Evolutionary conservation across 2,329 filamentous ascomycete genomes (phyloP).

Genomic region (Stemphylium beticola): DNA sequence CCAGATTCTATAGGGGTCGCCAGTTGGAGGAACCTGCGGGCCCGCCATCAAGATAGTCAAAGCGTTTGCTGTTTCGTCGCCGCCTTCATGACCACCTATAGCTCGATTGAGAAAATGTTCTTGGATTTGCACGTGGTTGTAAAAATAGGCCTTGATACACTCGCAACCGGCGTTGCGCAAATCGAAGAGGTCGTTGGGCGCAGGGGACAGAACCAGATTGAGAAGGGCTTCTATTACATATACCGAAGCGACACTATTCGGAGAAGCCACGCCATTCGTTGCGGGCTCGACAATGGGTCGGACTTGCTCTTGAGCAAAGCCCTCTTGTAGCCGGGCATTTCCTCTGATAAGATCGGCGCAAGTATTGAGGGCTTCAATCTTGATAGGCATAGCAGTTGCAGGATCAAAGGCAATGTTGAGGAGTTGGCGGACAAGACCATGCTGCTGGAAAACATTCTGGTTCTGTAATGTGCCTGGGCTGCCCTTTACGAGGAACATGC

Average conservation of each 20-base stretch:
- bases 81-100: slow-evolving; percentile 82
- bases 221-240: slow-evolving; percentile 95
- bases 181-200: slow-evolving; percentile 73
- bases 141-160: slow-evolving; percentile 92
- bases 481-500: slow-evolving; percentile 83
- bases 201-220: slow-evolving; percentile 76
- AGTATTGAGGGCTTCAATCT: slow-evolving; percentile 82
- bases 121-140: slow-evolving; percentile 78
- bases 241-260: slow-evolving; percentile 65
- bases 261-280: slow-evolving; percentile 50
- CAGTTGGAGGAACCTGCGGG: slow-evolving; percentile 63
- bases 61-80: slow-evolving; percentile 86
- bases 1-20: slow-evolving; percentile 87
- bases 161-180: slow-evolving; percentile 84
- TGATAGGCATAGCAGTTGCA: slow-evolving; percentile 75
- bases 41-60: slow-evolving; percentile 80
- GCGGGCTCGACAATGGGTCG: slow-evolving; percentile 60
- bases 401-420: slow-evolving; percentile 82
- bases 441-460: slow-evolving; percentile 83
- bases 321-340: slow-evolving; percentile 81
- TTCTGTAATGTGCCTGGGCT: slow-evolving; percentile 81
- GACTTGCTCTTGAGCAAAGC: slow-evolving; percentile 86
- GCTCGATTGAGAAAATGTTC: slow-evolving; percentile 86
- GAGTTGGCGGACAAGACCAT: slow-evolving; percentile 78
- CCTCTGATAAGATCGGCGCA: slow-evolving; percentile 88